Evolutionary conservation across 192 early-diverging fungal species (phyloP).

Genomic region (Linnemannia schmuckeri): DNA sequence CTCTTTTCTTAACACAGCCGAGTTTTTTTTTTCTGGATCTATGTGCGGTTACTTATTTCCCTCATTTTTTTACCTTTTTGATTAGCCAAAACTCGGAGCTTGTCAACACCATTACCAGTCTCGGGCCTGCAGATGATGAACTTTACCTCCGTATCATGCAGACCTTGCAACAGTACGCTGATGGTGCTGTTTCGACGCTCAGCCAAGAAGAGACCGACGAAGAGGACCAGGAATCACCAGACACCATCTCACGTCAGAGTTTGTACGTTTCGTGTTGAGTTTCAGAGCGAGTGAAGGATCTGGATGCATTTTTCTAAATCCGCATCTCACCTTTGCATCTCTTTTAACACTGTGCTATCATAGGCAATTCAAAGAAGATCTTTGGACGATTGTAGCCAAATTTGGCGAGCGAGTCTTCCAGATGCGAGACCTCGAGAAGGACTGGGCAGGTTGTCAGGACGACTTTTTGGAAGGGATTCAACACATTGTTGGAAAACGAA

Average conservation of each 20-base stretch:
- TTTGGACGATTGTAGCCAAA: conserved; percentile 63
- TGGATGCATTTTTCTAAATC: neutral
- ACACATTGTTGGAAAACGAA: conserved; percentile 56
- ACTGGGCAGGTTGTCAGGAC: conserved; percentile 52
- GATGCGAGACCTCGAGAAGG: conserved; percentile 51
- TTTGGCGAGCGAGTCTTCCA: conserved; percentile 59
- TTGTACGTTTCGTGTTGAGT: conserved; percentile 15
- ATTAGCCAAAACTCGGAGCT: conserved; percentile 27
- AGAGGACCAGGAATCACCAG: conserved; percentile 21
- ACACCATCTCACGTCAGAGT: conserved; percentile 33
- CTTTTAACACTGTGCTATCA: neutral
- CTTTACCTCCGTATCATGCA: conserved; percentile 50
- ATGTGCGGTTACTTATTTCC: neutral
- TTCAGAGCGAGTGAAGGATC: neutral
- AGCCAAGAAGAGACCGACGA: conserved; percentile 28
- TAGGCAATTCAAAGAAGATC: conserved; percentile 59
- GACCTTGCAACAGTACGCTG: conserved; percentile 45
- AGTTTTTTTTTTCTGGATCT: neutral
- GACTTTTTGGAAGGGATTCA: conserved; percentile 55
- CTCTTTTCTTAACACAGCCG: neutral
- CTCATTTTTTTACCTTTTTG: neutral
- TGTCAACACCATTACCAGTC: conserved; percentile 21
- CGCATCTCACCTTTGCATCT: neutral
- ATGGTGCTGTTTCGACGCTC: conserved; percentile 32
- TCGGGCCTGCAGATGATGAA: conserved; percentile 42